Evolutionary conservation across 495 filamentous ascomycete genomes (phyloP).

Genomic region (Terfezia claveryi): DNA sequence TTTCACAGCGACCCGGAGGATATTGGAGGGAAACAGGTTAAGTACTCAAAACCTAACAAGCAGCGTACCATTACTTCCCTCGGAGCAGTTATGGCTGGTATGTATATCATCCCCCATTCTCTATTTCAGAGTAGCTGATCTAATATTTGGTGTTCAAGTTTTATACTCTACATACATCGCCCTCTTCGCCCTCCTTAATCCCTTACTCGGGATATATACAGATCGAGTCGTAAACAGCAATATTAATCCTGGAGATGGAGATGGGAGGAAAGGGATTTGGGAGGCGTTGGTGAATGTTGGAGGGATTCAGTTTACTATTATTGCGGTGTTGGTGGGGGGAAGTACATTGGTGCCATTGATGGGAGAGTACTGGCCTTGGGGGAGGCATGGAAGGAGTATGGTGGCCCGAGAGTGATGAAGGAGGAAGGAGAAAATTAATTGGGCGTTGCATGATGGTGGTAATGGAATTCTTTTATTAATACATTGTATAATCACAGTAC

Average conservation of each 20-base stretch:
- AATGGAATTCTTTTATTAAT: no score
- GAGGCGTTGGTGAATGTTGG: not conserved
- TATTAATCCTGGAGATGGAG: not conserved
- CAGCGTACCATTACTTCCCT: constrained; percentile 24
- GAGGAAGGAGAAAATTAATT: no score
- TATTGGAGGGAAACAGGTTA: no score
- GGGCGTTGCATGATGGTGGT: no score
- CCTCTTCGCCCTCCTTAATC: not conserved
- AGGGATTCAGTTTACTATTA: not conserved
- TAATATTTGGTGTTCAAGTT: not conserved
- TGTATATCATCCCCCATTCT: not conserved
- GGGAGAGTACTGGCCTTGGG: not conserved
- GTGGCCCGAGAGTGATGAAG: no score
- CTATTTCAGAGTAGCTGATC: not conserved
- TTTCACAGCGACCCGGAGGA: no score
- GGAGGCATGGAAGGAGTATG: no score
- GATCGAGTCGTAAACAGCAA: not conserved
- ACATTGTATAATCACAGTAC: no score
- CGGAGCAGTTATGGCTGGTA: constrained; percentile 23
- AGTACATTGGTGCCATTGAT: not conserved
- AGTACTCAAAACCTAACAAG: not conserved
- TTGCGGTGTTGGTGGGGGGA: not conserved
- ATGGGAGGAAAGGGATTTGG: not conserved
- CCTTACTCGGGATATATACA: not conserved
- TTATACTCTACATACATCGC: not conserved